Evolutionary conservation across 768 basidiomycete genomes (phyloP).

Genomic region (Hypholoma fasciculare): DNA sequence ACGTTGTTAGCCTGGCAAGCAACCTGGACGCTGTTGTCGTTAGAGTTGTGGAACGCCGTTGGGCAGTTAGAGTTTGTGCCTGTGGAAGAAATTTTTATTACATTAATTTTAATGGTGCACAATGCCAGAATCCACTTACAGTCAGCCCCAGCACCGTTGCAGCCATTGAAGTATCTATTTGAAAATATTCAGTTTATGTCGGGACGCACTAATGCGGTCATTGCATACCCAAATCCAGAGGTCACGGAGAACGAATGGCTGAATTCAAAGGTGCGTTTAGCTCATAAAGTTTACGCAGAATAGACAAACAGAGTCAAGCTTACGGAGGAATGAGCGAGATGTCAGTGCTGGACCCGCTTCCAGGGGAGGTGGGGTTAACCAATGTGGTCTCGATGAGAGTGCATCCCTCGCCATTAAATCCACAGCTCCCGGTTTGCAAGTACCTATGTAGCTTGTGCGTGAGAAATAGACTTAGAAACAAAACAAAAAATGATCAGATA

Average conservation of each 20-base stretch:
- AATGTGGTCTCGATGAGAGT: conserved; percentile 33
- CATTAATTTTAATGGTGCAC: background rate
- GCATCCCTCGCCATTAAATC: conserved; percentile 36
- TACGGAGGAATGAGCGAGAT: conserved; percentile 33
- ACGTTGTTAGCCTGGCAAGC: conserved; percentile 33
- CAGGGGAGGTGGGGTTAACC: conserved; percentile 29
- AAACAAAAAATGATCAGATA: too few relatives aligned
- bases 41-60: conserved; percentile 28
- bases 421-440: conserved; percentile 25
- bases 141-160: background rate
- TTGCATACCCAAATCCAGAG: conserved; percentile 27
- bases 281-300: too few relatives aligned
- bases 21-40: conserved; percentile 30
- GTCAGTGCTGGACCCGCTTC: conserved; percentile 34
- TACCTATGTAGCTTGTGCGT: conserved; percentile 2
- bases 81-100: conserved; percentile 1
- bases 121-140: background rate
- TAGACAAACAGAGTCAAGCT: background rate
- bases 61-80: conserved; percentile 28
- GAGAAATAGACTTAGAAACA: background rate
- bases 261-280: background rate
- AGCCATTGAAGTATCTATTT: conserved; percentile 1
- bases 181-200: background rate
- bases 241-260: conserved; percentile 34
- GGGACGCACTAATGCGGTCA: background rate